A percentile compares a stretch with the other conserved stretches of the same genome.
These are phyloP conservation scores for Melaleuca alternifolia DNA, from an alignment of 345 rosid species.

Conservation along the genomic window DNA sequence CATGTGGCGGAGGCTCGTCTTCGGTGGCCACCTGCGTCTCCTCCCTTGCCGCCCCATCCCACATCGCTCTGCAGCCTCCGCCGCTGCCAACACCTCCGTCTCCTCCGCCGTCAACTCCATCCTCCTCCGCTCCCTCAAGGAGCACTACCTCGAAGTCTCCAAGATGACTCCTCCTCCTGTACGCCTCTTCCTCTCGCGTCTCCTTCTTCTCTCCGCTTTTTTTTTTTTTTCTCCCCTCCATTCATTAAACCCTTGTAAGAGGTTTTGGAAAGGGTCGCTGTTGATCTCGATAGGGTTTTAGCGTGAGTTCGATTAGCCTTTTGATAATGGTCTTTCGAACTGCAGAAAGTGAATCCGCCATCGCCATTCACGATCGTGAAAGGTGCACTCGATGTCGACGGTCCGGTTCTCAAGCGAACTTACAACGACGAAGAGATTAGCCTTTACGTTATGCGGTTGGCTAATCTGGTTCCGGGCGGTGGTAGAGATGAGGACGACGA, in stretches of 20 bases:
- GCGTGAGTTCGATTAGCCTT: not conserved
- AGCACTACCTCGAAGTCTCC: conserved; percentile 80
- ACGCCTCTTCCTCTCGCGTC: not conserved
- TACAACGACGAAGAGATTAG: conserved; percentile 62
- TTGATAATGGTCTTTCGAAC: not conserved
- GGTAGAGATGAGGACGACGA: conserved; percentile 35
- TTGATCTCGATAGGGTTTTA: not conserved
- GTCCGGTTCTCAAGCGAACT: conserved; percentile 61
- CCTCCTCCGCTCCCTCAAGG: conserved; percentile 82
- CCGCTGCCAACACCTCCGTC: conserved; percentile 4
- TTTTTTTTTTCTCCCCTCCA: not conserved
- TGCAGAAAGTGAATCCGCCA: conserved; percentile 85
- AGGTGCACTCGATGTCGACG: conserved; percentile 59
- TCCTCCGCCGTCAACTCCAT: conserved; percentile 61
- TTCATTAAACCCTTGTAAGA: not conserved
- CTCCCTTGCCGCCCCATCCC: not conserved
- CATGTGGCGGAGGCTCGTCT: not conserved
- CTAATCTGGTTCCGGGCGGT: conserved; percentile 28
- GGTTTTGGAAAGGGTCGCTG: not conserved
- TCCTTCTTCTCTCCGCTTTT: not conserved
- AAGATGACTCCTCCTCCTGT: conserved; percentile 96
- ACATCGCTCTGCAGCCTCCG: not conserved
- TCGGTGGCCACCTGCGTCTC: not conserved
- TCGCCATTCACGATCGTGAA: conserved; percentile 50
- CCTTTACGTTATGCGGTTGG: conserved; percentile 56